phyloP scores from a whole-genome alignment of 148 eudicot genomes.

The Rhododendron ferrugineum region DNA sequence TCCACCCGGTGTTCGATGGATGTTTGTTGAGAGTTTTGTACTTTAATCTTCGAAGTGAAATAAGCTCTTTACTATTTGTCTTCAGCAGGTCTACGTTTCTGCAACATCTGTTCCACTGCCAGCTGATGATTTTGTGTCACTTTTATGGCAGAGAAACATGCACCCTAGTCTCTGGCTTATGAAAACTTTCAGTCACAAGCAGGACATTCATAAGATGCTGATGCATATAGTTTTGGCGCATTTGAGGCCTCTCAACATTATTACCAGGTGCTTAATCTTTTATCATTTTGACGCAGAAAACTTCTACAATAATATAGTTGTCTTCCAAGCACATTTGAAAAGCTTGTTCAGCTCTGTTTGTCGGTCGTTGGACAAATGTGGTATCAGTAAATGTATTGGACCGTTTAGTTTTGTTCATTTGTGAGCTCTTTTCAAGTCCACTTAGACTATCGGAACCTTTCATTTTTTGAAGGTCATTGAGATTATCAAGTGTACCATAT shows the following conservation, averaged over 20 bases:
- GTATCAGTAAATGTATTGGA: background rate
- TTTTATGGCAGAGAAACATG: constrained; percentile 41
- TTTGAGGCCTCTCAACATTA: constrained; percentile 43
- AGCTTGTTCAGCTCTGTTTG: no score
- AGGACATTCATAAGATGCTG: constrained; percentile 36
- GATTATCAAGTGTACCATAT: background rate
- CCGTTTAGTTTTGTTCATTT: background rate
- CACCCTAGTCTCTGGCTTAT: constrained; percentile 16
- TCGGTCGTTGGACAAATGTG: no score
- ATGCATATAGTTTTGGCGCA: constrained; percentile 31
- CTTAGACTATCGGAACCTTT: background rate
- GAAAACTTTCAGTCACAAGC: constrained; percentile 34
- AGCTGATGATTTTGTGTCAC: background rate
- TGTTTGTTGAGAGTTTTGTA: background rate
- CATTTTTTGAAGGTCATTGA: no score
- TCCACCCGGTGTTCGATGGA: background rate
- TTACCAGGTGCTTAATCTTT: constrained; percentile 40
- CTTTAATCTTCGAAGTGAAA: background rate
- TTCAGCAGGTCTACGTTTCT: background rate
- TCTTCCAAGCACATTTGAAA: background rate
- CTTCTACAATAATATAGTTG: background rate
- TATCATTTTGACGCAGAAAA: background rate
- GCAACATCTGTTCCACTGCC: background rate
- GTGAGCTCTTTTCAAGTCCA: background rate
- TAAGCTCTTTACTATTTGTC: background rate